phyloP scores from a whole-genome alignment of 805 yeast genomes.

The Myxozyma mucilagina region DNA sequence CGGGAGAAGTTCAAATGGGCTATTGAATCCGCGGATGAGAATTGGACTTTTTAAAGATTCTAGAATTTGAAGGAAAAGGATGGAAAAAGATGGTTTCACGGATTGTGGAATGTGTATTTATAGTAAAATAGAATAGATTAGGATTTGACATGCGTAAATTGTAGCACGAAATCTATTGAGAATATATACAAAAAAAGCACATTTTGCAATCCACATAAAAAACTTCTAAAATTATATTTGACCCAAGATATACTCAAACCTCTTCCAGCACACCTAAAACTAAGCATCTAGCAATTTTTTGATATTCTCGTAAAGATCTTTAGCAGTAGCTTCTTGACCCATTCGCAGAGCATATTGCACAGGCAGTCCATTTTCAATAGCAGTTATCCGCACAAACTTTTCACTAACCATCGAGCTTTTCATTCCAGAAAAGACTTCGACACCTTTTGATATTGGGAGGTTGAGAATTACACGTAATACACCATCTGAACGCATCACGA shows the following conservation, averaged over 20 bases:
- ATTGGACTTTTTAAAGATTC: slow-evolving; percentile 72
- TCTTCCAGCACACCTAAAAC: not conserved
- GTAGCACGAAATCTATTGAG: not conserved
- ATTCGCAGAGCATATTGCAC: slow-evolving; percentile 81
- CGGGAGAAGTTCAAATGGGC: slow-evolving; percentile 97
- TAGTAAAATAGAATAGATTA: not conserved
- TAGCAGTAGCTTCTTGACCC: slow-evolving; percentile 33
- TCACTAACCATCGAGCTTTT: slow-evolving; percentile 82
- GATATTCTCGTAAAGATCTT: not conserved
- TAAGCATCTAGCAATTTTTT: slow-evolving; percentile 2
- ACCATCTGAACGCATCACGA: slow-evolving; percentile 91
- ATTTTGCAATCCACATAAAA: not conserved
- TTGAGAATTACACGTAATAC: slow-evolving; percentile 80
- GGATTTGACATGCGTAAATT: not conserved
- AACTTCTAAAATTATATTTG: not conserved
- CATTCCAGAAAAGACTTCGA: slow-evolving; percentile 74
- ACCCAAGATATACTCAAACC: not conserved
- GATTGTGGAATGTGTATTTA: not conserved
- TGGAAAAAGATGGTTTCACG: not conserved
- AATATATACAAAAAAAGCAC: not conserved
- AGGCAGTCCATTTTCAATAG: slow-evolving; percentile 65
- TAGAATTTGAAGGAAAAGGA: not conserved
- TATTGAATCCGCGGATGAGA: slow-evolving; percentile 80
- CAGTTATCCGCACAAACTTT: slow-evolving; percentile 74
- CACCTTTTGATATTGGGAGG: slow-evolving; percentile 53